Evolutionary conservation across 164 flowering plant species (phyloP), one percentile per base, ranked within the genome.

Genomic region (Malania oleifera): DNA sequence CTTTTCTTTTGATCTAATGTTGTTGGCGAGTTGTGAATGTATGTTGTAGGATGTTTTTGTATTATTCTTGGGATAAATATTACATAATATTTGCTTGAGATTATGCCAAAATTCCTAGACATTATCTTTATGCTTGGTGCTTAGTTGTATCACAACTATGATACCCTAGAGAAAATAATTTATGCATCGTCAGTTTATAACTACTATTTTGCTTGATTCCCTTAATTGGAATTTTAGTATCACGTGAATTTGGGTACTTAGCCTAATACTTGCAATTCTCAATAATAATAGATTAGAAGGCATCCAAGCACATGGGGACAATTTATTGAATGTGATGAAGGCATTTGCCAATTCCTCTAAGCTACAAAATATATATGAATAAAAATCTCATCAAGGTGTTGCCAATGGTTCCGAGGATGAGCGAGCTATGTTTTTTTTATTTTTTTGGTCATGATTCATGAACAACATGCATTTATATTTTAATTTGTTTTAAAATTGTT

Each of bases 261-360:
- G 13, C 50, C 55, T 43, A 27, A 61, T 64, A 13, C 23, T 43
- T 64, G 11, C 26, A 23, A 61, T 40, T 63, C 46, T 63, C 31
- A 60, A n/a, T 54, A 38, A 60, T 57, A 45, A n/a, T 68, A 93
- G 99, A 77, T 95, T 96, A 35, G 97, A 97, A 65, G 90, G 97
- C 79, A 77, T 93, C 57, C 97, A 93, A 85, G 97, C 97, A 65
- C 96, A 97, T 34, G 99, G 99, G 65, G 96, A 93, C 12, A 93
- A 93, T 74, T 68, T 93, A 71, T 70, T 85, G 57, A 84, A 84
- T 53, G 23, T 88, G 56, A 60, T 84, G 22, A 86, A 82, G 66
- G 89, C 87, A 60, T 90, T 93, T 58, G 57, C 89, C 38, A 83
- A 63, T 67, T 93, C 99, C 58, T 67, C 95, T 54, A 49, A 64